Base-by-base conservation (phyloP, 2,329 filamentous ascomycete genomes). In the Stachybotrys echinatus region DNA sequence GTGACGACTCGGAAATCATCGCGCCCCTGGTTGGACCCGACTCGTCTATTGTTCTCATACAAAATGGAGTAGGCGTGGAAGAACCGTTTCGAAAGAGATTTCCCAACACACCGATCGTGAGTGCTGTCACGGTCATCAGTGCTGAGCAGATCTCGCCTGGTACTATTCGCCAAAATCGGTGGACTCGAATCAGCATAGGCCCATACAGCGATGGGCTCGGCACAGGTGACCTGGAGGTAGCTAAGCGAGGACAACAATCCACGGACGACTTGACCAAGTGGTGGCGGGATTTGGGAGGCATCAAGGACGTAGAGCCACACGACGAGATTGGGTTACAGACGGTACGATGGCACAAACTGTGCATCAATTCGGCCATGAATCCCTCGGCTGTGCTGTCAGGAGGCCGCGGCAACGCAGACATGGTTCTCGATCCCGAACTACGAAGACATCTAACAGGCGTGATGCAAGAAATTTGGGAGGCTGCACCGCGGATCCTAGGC, bases 361-460 rank as follows among this genome's bases (percentile, higher is more conserved):
- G 83, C 58, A 88, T 89, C 72, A 89, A 89, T 65, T 83, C 85
- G 0, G 81, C 83, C 47, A 87, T 89, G 77, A 89, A 89, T 67
- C 85, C 86, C 0, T 84, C 81, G 1, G 82, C 85, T 2, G 84
- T 89, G 7, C 74, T 89, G 0, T 80, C 79, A 1, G 82, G 83
- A 12, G 83, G 84, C 2, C 71, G 76, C 2, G 77, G 81, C 48
- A 89, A 89, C 61, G 77, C 81, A 43, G 77, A 79, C 53, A 88
- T 89, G 81, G 74, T 81, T 5, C 67, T 69, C 12, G 85, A 89
- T 57, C 65, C 78, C 0, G 84, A 88, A 60, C 68, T 89, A 38
- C 74, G 78, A 42, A 64, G 66, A 20, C 85, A 89, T 63, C 65
- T 89, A 8, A 69, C 75, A 18, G 84, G 77, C 19, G 76, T 88